These are phyloP conservation scores for Inonotus obliquus DNA, from an alignment of 1,284 basidiomycete genomes.

Conservation along the genomic window DNA sequence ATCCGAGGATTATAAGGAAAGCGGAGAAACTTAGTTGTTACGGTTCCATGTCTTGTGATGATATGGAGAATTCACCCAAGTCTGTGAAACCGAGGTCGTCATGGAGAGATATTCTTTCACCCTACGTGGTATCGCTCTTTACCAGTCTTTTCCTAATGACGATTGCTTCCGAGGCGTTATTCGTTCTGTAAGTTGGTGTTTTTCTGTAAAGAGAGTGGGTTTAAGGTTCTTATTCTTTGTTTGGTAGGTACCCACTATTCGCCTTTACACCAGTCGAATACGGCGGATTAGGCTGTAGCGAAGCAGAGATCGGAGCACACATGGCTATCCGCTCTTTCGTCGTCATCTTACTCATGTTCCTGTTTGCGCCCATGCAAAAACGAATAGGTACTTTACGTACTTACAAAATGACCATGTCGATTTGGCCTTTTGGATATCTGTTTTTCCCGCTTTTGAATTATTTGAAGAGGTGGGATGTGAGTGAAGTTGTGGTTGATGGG, in stretches of 20 bases:
- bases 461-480: constrained; percentile 19
- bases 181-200: constrained; percentile 15
- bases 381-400: constrained; percentile 21
- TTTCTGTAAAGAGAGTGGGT: neutral
- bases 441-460: constrained; percentile 23
- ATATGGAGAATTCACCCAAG: neutral
- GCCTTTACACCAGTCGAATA: constrained; percentile 23
- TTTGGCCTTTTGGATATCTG: constrained; percentile 21
- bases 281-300: constrained; percentile 24
- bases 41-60: neutral
- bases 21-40: neutral
- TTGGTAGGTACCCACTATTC: constrained; percentile 23
- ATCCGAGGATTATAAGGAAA: neutral
- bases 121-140: constrained; percentile 14
- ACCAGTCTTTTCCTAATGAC: constrained; percentile 18
- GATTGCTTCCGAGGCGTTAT: constrained; percentile 19
- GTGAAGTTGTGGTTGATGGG: neutral
- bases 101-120: constrained; percentile 9
- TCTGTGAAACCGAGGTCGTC: neutral
- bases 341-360: constrained; percentile 20
- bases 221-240: neutral
- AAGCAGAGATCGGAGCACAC: constrained; percentile 22
- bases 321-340: constrained; percentile 23
- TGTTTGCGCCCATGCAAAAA: constrained; percentile 18
- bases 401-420: constrained; percentile 19